Evolutionary conservation across 768 basidiomycete genomes (phyloP), one percentile per base, ranked within the genome.

Genomic region (Termitomyces sp.): DNA sequence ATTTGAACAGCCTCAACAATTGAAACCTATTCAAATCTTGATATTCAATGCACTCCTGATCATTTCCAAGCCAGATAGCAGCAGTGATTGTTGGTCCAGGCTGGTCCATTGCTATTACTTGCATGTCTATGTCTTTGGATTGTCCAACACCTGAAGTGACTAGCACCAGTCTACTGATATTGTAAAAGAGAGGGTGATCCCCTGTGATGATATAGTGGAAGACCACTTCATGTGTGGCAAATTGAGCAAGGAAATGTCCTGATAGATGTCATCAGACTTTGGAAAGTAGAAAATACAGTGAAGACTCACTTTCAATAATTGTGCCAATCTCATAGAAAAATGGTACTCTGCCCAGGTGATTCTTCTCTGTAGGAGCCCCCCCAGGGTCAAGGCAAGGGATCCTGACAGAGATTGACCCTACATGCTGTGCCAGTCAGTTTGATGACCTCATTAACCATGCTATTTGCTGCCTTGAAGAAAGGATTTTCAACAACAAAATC

Each of bases 1-100:
- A 9, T 15, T 48, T 12, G 25, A 48, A 58, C 3, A 38, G 9
- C 34, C 47, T 48, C 11, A 58, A 17, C 0, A 38, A 59, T 31
- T 40, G 49, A 38, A 42, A 9, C 6, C 49, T 17, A 25, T 55
- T 17, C 29, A 17, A 32, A 51, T 34, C 32, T 20, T 51, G 31
- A 15, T 50, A 32, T 2, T 0, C 2, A 42, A 38, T 14, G 29
- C 20, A 11, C 14, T 56, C 25, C 31, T 48, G 3, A n/a, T 57
- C 36, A 10, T 57, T 48, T n/a, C 34, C 47, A 14, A 58, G 37
- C 57, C 57, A 58, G 29, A 58, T 58, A 14, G 57, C 48, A 37
- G 57, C 57, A 15, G 57, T 48, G 5, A 58, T 58, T n/a, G 57
- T 58, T 17, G 48, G 57, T 14, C 12, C 57, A 31, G 57, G 57